phyloP scores from a whole-genome alignment of 352 stramenopile species.

The Phytopythium kandeliae region DNA sequence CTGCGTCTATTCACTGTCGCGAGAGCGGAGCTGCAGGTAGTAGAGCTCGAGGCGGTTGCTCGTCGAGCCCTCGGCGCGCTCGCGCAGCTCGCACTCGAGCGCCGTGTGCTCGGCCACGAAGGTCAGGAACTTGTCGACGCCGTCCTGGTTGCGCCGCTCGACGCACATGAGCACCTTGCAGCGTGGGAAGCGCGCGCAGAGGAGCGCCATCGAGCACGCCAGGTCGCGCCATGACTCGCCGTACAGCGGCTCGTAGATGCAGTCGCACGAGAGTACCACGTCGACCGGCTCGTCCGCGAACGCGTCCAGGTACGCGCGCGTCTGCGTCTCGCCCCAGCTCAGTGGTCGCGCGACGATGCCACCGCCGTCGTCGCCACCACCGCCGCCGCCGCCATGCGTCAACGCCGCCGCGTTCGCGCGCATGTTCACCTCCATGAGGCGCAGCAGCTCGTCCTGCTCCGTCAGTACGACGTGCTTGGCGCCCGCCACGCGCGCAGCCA shows the following conservation, averaged over 20 bases:
- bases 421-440: conserved; percentile 79
- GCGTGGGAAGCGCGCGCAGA: conserved; percentile 47
- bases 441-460: conserved; percentile 87
- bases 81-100: conserved; percentile 39
- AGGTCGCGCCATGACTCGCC: conserved; percentile 86
- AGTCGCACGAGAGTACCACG: conserved; percentile 93
- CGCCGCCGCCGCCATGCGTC: conserved; percentile 14
- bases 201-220: conserved; percentile 82
- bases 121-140: conserved; percentile 74
- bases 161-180: conserved; percentile 73
- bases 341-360: conserved; percentile 47
- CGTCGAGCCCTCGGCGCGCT: conserved; percentile 34
- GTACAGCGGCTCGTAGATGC: conserved; percentile 94
- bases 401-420: conserved; percentile 37
- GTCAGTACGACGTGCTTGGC: conserved; percentile 85
- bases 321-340: conserved; percentile 80
- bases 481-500: conserved; percentile 85
- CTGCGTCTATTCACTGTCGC: conserved; percentile 3
- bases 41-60: conserved; percentile 71
- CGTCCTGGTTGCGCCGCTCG: conserved; percentile 74
- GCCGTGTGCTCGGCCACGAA: conserved; percentile 45
- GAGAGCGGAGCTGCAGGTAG: conserved; percentile 25
- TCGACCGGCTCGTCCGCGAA: conserved; percentile 68
- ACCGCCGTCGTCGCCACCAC: conserved; percentile 15
- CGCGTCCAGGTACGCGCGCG: conserved; percentile 49